Conservation (phyloP, 441 rosid genomes). For the Capsella rubella region DNA sequence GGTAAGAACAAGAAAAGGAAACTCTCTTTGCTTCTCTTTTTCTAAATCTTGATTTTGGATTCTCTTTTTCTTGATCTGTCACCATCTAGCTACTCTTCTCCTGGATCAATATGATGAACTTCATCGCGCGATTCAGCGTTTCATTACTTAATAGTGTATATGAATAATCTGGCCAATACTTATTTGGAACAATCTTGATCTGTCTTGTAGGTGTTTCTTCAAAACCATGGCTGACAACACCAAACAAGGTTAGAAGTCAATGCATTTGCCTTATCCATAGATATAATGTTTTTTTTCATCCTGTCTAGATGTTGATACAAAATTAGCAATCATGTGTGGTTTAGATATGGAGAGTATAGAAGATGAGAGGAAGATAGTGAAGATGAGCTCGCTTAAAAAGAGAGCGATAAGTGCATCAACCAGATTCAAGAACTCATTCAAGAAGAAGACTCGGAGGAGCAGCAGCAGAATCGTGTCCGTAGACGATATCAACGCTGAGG, state of each 20-base stretch:
- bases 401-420: conserved; percentile 69
- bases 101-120: background rate
- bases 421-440: conserved; percentile 66
- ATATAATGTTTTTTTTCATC: background rate
- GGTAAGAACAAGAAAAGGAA: background rate
- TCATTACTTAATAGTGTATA: background rate
- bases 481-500: conserved; percentile 56
- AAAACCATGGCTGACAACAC: conserved; percentile 43
- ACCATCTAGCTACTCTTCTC: background rate
- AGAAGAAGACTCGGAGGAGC: conserved; percentile 54
- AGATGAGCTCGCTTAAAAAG: conserved; percentile 65
- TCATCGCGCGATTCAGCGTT: background rate
- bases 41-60: conserved; percentile 24
- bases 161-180: conserved; percentile 3
- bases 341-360: conserved; percentile 52
- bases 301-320: background rate
- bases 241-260: conserved; percentile 43
- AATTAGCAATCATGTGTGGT: conserved; percentile 25
- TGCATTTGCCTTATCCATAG: conserved; percentile 2
- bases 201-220: conserved; percentile 32
- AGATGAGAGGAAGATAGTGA: conserved; percentile 57
- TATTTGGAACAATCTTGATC: conserved; percentile 13
- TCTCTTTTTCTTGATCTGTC: background rate
- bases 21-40: background rate
- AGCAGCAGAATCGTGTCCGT: conserved; percentile 57